Percentiles rank a stretch among this genome's conserved stretches.
phyloP scores from a whole-genome alignment of 2,329 filamentous ascomycete species.

The Hymenoscyphus fraxineus region DNA sequence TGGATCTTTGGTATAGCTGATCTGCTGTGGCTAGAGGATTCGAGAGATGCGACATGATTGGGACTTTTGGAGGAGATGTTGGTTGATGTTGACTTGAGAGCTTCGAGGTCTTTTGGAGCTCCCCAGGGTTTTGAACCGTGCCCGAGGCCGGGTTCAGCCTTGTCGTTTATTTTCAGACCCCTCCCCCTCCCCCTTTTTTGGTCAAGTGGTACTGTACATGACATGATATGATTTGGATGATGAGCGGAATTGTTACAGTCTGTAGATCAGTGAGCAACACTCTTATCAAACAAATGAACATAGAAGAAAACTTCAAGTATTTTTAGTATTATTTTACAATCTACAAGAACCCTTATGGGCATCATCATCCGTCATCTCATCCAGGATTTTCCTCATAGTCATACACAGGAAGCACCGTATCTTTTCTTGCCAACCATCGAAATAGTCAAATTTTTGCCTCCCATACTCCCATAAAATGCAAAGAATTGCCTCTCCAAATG shows the following conservation, averaged over 20 bases:
- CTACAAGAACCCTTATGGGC: not conserved
- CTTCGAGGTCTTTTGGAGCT: not conserved
- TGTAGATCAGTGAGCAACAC: too few relatives aligned
- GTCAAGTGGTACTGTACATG: not conserved
- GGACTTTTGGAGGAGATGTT: not conserved
- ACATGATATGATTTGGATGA: too few relatives aligned
- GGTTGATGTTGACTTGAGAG: not conserved
- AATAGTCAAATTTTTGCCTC: not conserved
- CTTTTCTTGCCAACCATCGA: not conserved
- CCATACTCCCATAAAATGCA: constrained; percentile 5
- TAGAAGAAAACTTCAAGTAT: not conserved
- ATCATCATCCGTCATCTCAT: constrained; percentile 2
- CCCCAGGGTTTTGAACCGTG: not conserved
- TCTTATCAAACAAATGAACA: too few relatives aligned
- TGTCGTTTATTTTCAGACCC: not conserved
- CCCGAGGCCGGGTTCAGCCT: constrained; percentile 8
- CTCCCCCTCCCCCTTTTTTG: not conserved
- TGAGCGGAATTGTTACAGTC: too few relatives aligned
- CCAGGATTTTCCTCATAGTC: not conserved
- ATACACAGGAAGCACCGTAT: not conserved
- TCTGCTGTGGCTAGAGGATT: constrained; percentile 71
- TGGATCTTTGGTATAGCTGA: constrained; percentile 60
- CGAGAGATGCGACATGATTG: constrained; percentile 55
- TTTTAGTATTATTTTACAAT: not conserved
- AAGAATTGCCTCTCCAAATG: not conserved